These are phyloP conservation scores for Pleurotus tuoliensis DNA, from an alignment of 768 basidiomycete species.

Conservation along the genomic window DNA sequence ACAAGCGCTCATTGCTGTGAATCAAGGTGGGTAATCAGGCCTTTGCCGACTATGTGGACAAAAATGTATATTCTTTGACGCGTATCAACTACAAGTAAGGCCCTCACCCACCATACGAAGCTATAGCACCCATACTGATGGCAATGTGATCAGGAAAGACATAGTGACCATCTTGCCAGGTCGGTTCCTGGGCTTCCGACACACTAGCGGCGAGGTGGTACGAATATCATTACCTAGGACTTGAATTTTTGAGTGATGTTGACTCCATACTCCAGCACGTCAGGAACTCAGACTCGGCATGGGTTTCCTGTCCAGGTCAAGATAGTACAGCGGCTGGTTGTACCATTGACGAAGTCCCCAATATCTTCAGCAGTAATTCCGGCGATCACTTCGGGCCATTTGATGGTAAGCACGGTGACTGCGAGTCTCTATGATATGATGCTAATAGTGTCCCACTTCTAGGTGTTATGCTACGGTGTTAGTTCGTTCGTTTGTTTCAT, in stretches of 20 bases:
- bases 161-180: constrained; percentile 38
- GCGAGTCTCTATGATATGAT: no score
- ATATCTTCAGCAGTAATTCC: constrained; percentile 36
- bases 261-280: constrained; percentile 29
- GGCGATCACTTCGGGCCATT: constrained; percentile 40
- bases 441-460: no score
- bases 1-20: neutral
- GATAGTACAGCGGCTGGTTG: constrained; percentile 50
- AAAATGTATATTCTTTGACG: constrained; percentile 36
- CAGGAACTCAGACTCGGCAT: constrained; percentile 37
- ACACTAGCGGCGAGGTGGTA: constrained; percentile 45
- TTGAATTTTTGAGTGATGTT: neutral
- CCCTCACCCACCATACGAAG: neutral
- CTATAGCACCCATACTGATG: no score
- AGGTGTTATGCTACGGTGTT: no score
- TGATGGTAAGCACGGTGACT: constrained; percentile 27
- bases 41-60: constrained; percentile 60
- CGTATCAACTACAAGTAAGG: constrained; percentile 59
- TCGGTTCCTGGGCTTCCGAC: constrained; percentile 37
- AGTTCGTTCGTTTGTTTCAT: no score
- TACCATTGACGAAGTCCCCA: constrained; percentile 39
- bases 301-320: constrained; percentile 59
- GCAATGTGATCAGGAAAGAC: constrained; percentile 27
- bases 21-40: constrained; percentile 51
- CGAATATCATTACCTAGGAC: constrained; percentile 14